These are phyloP conservation scores for Magnolia officinalis DNA, from an alignment of 164 flowering plant genomes.

Conservation along the genomic window DNA sequence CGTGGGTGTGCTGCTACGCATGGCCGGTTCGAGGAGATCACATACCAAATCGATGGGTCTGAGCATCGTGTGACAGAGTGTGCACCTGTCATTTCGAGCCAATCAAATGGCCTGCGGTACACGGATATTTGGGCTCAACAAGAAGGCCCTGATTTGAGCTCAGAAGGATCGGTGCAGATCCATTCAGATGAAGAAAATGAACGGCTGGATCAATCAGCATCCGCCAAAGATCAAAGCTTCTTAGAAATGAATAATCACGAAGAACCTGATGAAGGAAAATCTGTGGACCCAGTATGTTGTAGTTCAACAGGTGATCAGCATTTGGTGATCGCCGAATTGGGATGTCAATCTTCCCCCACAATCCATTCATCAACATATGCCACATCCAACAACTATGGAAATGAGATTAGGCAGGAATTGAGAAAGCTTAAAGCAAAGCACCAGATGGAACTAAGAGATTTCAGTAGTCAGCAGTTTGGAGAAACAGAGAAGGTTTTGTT, in stretches of 20 bases:
- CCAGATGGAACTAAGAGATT: constrained; percentile 58
- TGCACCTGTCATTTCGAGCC: constrained; percentile 29
- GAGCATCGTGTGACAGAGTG: constrained; percentile 39
- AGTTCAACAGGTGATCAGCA: neutral
- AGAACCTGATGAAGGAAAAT: constrained; percentile 18
- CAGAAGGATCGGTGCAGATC: constrained; percentile 35
- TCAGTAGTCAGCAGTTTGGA: constrained; percentile 44
- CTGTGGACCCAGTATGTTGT: constrained; percentile 5
- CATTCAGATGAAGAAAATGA: constrained; percentile 36
- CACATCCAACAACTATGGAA: constrained; percentile 41
- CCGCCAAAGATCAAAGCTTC: constrained; percentile 22
- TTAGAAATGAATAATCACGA: constrained; percentile 18
- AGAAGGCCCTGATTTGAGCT: constrained; percentile 45
- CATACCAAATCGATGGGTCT: constrained; percentile 49
- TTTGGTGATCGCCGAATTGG: neutral
- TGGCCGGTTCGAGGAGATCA: constrained; percentile 81
- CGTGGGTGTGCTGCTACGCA: constrained; percentile 66
- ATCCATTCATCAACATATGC: constrained; percentile 16
- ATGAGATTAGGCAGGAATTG: constrained; percentile 63
- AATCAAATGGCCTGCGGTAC: constrained; percentile 23
- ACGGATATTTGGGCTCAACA: constrained; percentile 42
- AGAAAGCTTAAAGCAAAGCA: constrained; percentile 87
- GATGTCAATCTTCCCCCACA: constrained; percentile 3
- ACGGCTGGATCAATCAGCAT: constrained; percentile 9
- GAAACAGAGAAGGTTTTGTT: constrained; percentile 19